These are phyloP conservation scores for Tephrocybe sp. DNA, from an alignment of 768 basidiomycete genomes.

Conservation along the genomic window DNA sequence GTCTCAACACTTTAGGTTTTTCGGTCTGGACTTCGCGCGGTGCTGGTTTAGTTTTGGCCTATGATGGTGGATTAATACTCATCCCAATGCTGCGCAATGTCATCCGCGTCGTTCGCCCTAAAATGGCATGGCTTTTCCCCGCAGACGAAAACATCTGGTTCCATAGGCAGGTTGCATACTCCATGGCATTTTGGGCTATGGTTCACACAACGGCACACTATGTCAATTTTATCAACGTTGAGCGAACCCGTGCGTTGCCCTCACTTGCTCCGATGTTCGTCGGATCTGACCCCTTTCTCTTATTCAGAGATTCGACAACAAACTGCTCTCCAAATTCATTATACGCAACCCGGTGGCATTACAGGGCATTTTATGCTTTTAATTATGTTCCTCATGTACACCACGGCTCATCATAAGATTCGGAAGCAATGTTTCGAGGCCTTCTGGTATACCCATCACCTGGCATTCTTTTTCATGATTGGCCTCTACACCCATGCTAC, in stretches of 20 bases:
- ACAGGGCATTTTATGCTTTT: slow-evolving; percentile 95
- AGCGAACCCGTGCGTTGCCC: slow-evolving; percentile 67
- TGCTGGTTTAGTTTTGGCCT: slow-evolving; percentile 87
- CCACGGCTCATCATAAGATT: slow-evolving; percentile 86
- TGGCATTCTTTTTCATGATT: slow-evolving; percentile 93
- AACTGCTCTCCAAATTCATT: slow-evolving; percentile 81
- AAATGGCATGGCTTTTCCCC: slow-evolving; percentile 79
- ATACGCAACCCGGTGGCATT: slow-evolving; percentile 86
- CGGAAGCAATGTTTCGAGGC: slow-evolving; percentile 89
- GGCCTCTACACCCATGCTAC: slow-evolving; percentile 88
- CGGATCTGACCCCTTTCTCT: neutral
- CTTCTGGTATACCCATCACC: slow-evolving; percentile 97
- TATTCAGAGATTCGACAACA: slow-evolving; percentile 76
- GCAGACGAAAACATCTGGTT: slow-evolving; percentile 97
- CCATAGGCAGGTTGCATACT: slow-evolving; percentile 93
- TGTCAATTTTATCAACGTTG: slow-evolving; percentile 91
- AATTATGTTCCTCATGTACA: slow-evolving; percentile 91
- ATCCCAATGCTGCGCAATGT: slow-evolving; percentile 89
- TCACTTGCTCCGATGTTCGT: neutral
- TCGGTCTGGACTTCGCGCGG: slow-evolving; percentile 92
- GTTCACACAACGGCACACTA: slow-evolving; percentile 94
- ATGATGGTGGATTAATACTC: slow-evolving; percentile 82
- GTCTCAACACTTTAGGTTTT: slow-evolving; percentile 74
- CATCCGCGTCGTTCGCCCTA: slow-evolving; percentile 80
- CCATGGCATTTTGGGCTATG: slow-evolving; percentile 90